Base-by-base conservation (phyloP, 2,329 filamentous ascomycete species). In the Fusarium paranaense region DNA sequence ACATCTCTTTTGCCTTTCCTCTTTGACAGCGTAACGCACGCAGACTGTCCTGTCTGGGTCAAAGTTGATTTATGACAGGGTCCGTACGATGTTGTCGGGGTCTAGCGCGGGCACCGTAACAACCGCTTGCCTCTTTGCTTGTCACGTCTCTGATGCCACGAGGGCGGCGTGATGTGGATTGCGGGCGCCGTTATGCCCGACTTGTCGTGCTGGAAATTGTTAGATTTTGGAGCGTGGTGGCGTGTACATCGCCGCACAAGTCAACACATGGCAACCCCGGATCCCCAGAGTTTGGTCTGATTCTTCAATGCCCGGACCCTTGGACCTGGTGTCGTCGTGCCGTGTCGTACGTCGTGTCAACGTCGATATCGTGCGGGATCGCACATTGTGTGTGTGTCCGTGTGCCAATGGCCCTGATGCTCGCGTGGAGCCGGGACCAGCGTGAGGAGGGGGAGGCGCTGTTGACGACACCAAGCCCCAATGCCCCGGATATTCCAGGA, bases 341-440 rank as follows among this genome's bases (percentile, higher is more conserved):
- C 22, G 45, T 50, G 45, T 63, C 58, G 58, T 71, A 38, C 50
- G 50, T 54, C 50, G 50, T 54, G 18, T 54, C 30, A 32, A 54
- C 50, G 37, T 59, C 56, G 20, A 40, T 59, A 40, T 59, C 35
- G 33, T 40, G 33, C 37, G 56, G 56, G 56, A 54, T 59, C 56
- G 56, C 22, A 16, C 22, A 38, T 47, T 47, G 35, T 59, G 56
- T 59, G 56, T 59, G 35, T 59, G 54, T 37, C 35, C 35, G 33
- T 59, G 56, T 59, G 56, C 35, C 56, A 40, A 40, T 62, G 65
- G 60, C 57, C 61, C 45, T 52, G 42, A 47, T 47, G 68, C 69
- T 73, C 65, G 67, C 75, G 71, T 73, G 69, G 75, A 72, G 60
- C 58, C 62, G 56, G 59, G 68, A 65, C 65, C 42, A 54, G 33